Evolutionary conservation across 495 filamentous ascomycete species (phyloP).

Genomic region (Lentithecium fluviatile): DNA sequence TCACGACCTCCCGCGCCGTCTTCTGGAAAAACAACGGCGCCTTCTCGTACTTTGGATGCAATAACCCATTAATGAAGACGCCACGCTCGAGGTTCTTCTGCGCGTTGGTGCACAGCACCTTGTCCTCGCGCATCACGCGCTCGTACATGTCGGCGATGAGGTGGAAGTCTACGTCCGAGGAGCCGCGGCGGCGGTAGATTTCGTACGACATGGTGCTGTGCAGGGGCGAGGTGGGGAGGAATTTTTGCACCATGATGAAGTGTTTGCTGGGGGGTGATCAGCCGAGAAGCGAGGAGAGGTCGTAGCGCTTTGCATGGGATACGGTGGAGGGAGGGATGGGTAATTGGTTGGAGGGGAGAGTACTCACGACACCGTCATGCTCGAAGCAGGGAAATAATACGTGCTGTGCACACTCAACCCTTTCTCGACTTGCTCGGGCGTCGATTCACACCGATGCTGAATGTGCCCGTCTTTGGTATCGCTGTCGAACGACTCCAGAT

Average conservation of each 20-base stretch:
- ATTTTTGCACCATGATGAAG: constrained; percentile 52
- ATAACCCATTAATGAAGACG: constrained; percentile 48
- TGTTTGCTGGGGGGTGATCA: constrained; percentile 42
- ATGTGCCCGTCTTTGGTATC: constrained; percentile 45
- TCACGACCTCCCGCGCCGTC: constrained; percentile 45
- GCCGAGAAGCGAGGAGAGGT: constrained; percentile 3
- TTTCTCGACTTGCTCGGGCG: constrained; percentile 39
- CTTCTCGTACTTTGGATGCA: constrained; percentile 50
- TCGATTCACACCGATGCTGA: constrained; percentile 45
- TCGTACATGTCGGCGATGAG: constrained; percentile 1
- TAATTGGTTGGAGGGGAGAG: too few relatives aligned
- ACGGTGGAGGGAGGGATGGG: constrained; percentile 6
- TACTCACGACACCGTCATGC: constrained; percentile 50
- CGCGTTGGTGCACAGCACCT: constrained; percentile 12
- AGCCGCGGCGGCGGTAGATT: constrained; percentile 39
- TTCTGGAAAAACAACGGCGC: constrained; percentile 42
- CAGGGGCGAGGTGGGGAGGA: constrained; percentile 46
- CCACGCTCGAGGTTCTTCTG: constrained; percentile 50
- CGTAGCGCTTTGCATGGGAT: constrained; percentile 47
- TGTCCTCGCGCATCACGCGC: constrained; percentile 3
- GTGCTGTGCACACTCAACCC: constrained; percentile 42
- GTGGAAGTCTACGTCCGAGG: constrained; percentile 1
- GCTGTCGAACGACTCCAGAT: constrained; percentile 49
- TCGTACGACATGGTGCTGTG: constrained; percentile 48
- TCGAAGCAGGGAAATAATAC: constrained; percentile 51